phyloP scores from a whole-genome alignment of 805 yeast genomes.

The Starmerella scarabaei region DNA sequence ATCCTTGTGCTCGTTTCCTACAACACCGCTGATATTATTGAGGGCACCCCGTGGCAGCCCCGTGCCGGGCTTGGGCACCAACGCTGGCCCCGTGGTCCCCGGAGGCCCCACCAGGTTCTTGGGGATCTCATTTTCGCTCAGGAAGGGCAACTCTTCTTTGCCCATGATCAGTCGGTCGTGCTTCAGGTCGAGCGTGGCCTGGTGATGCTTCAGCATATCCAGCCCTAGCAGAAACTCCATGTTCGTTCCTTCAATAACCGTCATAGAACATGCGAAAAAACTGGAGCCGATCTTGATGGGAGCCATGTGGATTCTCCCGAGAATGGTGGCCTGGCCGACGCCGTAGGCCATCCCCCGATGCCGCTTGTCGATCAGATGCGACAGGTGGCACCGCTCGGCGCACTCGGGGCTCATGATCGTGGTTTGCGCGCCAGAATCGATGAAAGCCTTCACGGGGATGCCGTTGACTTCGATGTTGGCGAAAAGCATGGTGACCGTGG shows the following conservation, averaged over 20 bases:
- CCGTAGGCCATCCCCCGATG: conserved; percentile 78
- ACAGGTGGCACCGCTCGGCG: conserved; percentile 59
- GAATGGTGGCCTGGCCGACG: conserved; percentile 67
- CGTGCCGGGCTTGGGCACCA: conserved; percentile 4
- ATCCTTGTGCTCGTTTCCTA: no score
- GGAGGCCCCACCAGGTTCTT: conserved; percentile 19
- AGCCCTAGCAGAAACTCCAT: conserved; percentile 70
- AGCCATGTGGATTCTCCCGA: conserved; percentile 80
- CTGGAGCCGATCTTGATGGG: conserved; percentile 64
- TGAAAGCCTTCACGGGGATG: conserved; percentile 73
- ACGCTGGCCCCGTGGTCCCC: conserved; percentile 18
- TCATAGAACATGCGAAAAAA: conserved; percentile 53
- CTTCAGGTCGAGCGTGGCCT: conserved; percentile 64
- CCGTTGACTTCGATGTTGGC: conserved; percentile 70
- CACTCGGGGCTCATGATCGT: conserved; percentile 68
- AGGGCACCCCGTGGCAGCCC: conserved; percentile 7
- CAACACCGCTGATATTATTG: no score
- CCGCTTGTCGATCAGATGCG: conserved; percentile 63
- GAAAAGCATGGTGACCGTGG: conserved; percentile 71
- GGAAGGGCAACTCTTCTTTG: conserved; percentile 57
- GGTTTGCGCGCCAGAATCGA: conserved; percentile 90
- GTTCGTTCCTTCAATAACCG: conserved; percentile 45
- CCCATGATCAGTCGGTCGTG: conserved; percentile 55
- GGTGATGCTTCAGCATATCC: conserved; percentile 81
- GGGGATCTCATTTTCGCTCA: conserved; percentile 61